Conservation (phyloP, 139 green algal species). For the Chlorella sorokiniana region DNA sequence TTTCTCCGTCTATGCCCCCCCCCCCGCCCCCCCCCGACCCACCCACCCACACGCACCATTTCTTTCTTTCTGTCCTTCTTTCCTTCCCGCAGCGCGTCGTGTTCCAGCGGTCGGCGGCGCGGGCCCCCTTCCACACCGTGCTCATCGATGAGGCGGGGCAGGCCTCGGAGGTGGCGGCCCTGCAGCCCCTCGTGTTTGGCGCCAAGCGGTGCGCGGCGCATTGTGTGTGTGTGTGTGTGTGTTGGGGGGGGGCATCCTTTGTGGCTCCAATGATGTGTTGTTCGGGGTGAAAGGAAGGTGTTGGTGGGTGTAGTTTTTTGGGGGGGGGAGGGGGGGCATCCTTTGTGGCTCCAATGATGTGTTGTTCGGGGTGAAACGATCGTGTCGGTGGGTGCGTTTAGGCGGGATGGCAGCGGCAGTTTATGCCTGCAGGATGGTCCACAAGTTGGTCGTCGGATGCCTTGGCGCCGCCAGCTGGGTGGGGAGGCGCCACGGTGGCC, state of each 20-base stretch:
- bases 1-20: no score
- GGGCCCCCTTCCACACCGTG: slow-evolving; percentile 55
- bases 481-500: no score
- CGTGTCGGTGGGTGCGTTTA: no score
- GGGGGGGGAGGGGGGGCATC: background rate
- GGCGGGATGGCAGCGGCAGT: no score
- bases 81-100: slow-evolving; percentile 32
- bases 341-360: background rate
- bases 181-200: slow-evolving; percentile 86
- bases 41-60: no score
- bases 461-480: no score
- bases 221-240: background rate
- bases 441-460: no score
- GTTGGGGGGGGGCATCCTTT: background rate
- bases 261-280: background rate
- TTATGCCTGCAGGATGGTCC: no score
- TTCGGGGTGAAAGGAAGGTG: no score
- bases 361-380: no score
- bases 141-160: slow-evolving; percentile 96
- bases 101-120: slow-evolving; percentile 28
- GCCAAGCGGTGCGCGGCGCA: slow-evolving; percentile 51
- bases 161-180: slow-evolving; percentile 78
- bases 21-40: no score
- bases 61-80: background rate
- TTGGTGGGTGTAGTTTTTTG: no score